Conservation (phyloP, 2,329 filamentous ascomycete species). For the Botrytis pseudocinerea region DNA sequence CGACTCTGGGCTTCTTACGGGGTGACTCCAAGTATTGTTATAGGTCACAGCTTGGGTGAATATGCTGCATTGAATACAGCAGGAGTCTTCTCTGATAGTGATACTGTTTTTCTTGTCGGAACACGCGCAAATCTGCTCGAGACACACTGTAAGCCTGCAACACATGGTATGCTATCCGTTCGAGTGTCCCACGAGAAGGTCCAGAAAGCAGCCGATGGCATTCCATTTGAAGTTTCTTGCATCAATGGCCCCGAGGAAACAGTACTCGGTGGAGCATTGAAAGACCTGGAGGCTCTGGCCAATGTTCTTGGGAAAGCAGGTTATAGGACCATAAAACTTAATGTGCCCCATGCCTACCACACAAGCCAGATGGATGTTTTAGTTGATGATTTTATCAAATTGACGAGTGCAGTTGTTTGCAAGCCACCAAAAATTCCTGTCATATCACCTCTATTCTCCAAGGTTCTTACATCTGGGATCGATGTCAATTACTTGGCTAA, state of each 20-base stretch:
- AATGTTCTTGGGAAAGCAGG: slow-evolving; percentile 40
- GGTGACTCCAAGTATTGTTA: slow-evolving; percentile 53
- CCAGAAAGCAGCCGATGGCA: slow-evolving; percentile 48
- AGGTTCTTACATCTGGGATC: slow-evolving; percentile 46
- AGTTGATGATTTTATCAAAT: slow-evolving; percentile 43
- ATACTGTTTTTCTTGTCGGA: slow-evolving; percentile 71
- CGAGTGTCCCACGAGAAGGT: slow-evolving; percentile 59
- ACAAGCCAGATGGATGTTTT: slow-evolving; percentile 60
- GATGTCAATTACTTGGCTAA: slow-evolving; percentile 61
- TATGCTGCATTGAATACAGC: slow-evolving; percentile 71
- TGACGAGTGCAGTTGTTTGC: slow-evolving; percentile 43
- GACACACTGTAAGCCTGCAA: slow-evolving; percentile 62
- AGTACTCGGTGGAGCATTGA: slow-evolving; percentile 12
- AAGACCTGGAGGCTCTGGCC: background rate
- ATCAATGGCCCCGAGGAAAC: slow-evolving; percentile 3
- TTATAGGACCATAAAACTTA: slow-evolving; percentile 61
- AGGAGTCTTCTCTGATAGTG: slow-evolving; percentile 68
- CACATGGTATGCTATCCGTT: slow-evolving; percentile 62
- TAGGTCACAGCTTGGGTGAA: slow-evolving; percentile 68
- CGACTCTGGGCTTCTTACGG: slow-evolving; percentile 57
- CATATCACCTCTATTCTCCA: background rate
- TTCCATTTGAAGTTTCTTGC: background rate
- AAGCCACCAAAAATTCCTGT: background rate
- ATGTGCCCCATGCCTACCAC: slow-evolving; percentile 66
- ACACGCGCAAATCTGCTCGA: slow-evolving; percentile 64